phyloP scores from a whole-genome alignment of 1,284 basidiomycete genomes.

The Violaceomyces palustris region DNA sequence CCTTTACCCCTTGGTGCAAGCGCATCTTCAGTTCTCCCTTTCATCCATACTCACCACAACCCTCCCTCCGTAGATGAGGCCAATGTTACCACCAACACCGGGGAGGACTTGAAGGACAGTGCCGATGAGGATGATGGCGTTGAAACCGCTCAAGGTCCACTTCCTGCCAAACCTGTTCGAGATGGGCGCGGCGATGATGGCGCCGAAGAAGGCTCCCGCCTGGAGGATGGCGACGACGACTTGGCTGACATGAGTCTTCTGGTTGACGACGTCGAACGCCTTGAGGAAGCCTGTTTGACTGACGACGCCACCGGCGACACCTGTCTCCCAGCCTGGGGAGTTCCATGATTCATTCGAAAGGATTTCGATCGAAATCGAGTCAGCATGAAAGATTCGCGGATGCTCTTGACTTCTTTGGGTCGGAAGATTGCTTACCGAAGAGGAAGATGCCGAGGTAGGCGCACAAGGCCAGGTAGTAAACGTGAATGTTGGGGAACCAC shows the following conservation, averaged over 20 bases:
- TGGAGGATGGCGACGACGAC: constrained; percentile 6
- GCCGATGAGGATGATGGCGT: constrained; percentile 1
- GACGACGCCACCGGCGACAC: constrained; percentile 66
- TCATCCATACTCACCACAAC: no score
- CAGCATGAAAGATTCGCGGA: no score
- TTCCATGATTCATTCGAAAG: no score
- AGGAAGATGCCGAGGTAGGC: constrained; percentile 73
- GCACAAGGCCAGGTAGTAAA: constrained; percentile 62
- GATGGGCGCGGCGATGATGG: constrained; percentile 1
- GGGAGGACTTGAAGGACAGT: constrained; percentile 1
- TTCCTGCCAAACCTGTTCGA: constrained; percentile 5
- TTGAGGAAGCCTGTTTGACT: constrained; percentile 61
- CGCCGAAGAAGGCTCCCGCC: constrained; percentile 6
- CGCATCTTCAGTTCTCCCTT: no score
- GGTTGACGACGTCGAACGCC: constrained; percentile 63
- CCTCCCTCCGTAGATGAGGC: constrained; percentile 2
- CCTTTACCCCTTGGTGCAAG: no score
- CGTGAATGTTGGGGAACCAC: constrained; percentile 5
- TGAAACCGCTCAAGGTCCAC: constrained; percentile 1
- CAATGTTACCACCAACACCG: background rate
- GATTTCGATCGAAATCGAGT: no score
- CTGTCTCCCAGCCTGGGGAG: constrained; percentile 65
- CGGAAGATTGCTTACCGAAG: no score
- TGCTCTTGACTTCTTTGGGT: no score
- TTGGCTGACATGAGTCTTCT: constrained; percentile 4